Percentiles rank a stretch among this genome's conserved stretches.
phyloP scores from a whole-genome alignment of 805 yeast species.

The Metschnikowia peoriensis region DNA sequence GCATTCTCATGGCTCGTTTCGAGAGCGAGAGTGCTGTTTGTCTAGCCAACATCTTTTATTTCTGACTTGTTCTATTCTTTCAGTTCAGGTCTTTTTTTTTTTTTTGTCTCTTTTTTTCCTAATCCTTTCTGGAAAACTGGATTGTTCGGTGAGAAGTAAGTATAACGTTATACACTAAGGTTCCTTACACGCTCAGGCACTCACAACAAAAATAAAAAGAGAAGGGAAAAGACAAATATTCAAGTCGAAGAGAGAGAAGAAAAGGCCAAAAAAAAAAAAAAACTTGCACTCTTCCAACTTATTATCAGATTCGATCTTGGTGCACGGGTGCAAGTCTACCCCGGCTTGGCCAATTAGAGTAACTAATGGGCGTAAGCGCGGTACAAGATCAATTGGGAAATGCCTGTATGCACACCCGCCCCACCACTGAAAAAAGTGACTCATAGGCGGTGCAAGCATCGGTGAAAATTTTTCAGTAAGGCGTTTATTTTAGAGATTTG shows the following conservation, averaged over 20 bases:
- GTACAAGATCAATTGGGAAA: conserved; percentile 30
- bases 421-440: not conserved
- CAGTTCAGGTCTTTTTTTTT: not conserved
- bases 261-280: not conserved
- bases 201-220: not conserved
- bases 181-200: not conserved
- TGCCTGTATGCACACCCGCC: not conserved
- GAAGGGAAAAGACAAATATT: not conserved
- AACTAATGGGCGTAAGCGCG: conserved; percentile 38
- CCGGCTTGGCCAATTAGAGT: conserved; percentile 27
- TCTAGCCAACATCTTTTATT: conserved; percentile 13
- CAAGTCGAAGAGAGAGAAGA: not conserved
- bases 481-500: too few relatives aligned
- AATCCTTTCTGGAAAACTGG: not conserved
- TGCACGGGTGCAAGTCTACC: conserved; percentile 13
- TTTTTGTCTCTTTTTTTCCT: not conserved
- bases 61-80: not conserved
- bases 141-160: not conserved
- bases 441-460: not conserved
- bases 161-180: not conserved
- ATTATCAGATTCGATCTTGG: conserved; percentile 9
- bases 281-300: not conserved
- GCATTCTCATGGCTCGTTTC: conserved; percentile 9
- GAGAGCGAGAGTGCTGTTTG: conserved; percentile 10
- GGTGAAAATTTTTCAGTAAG: too few relatives aligned